Base-by-base conservation (phyloP, 140 eudicot species). In the Artemisia princeps region DNA sequence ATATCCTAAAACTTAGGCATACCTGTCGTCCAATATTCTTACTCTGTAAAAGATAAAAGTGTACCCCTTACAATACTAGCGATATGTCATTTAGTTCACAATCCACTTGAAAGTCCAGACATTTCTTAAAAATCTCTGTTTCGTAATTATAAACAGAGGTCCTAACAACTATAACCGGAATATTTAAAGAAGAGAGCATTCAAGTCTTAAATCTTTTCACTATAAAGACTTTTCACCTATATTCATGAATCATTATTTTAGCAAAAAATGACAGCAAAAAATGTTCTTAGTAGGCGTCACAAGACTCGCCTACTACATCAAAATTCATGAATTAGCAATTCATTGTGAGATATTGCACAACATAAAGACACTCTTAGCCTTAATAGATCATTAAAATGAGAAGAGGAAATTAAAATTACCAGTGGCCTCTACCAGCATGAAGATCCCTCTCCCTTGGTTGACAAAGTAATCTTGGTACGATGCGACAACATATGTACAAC, bases 391-490 rank as follows among this genome's bases (percentile, higher is more conserved):
- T 37, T 13, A 15, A 46, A 44, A 10, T 63, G 51, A 50, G 6
- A 14, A 12, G 46, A 52, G 33, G 17, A 26, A 26, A 56, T 53
- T 13, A 8, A 62, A 10, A 9, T 33, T 56, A 90, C 97, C 97
- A 72, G 81, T 81, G 68, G 97, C 94, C 65, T 90, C 96, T 33
- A 90, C 85, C 55, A 90, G 82, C 64, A 72, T 79, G 6, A 77
- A 59, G 17, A 90, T 85, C 77, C 83, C 87, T 81, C 75, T 87
- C 76, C 72, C 83, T 14, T 86, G 83, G 78, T 74, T 74, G 76
- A 81, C 72, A 55, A 85, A 56, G 70, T 78, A 88, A 9, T 81
- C 80, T 55, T 73, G 84, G 62, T 60, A 90, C 40, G 94, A 79
- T 50, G 90, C 69, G 16, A 62, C 72, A 65, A 89, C 87, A 68